Percentiles rank a stretch among this genome's conserved stretches.
Conservation (phyloP, 2,329 filamentous ascomycete genomes). For the Elsinoe perseae region DNA sequence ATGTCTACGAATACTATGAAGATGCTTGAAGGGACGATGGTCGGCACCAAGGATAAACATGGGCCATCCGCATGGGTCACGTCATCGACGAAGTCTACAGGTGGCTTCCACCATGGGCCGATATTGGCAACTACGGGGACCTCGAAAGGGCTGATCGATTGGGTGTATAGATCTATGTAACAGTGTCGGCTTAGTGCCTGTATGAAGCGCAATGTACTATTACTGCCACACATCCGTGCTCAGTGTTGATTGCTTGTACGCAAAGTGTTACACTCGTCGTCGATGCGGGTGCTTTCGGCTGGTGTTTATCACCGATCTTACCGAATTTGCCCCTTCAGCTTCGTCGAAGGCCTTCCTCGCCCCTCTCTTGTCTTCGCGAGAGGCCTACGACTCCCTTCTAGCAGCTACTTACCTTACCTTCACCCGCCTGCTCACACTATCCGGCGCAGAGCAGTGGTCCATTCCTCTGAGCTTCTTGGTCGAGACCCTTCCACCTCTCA, state of each 20-base stretch:
- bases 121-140: neutral
- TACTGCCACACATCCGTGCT: neutral
- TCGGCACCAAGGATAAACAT: too few species aligned
- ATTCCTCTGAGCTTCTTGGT: slow-evolving; percentile 30
- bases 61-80: too few species aligned
- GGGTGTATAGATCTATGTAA: neutral
- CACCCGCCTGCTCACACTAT: slow-evolving; percentile 32
- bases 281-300: too few species aligned
- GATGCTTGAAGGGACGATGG: neutral
- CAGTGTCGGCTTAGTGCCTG: neutral
- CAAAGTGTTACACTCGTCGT: too few species aligned
- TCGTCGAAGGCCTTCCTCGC: slow-evolving; percentile 27
- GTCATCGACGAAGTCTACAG: neutral
- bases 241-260: too few species aligned
- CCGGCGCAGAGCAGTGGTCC: slow-evolving; percentile 27
- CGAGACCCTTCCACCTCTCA: slow-evolving; percentile 25
- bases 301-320: too few species aligned
- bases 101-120: neutral
- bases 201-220: neutral
- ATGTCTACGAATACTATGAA: neutral
- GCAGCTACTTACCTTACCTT: slow-evolving; percentile 32
- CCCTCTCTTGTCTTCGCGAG: slow-evolving; percentile 28
- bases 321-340: too few species aligned
- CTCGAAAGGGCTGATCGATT: neutral
- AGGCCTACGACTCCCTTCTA: slow-evolving; percentile 29